Evolutionary conservation across 371 early-diverging fungal species (phyloP), one percentile per base, ranked within the genome.

Genomic region (Entomophthora muscae): DNA sequence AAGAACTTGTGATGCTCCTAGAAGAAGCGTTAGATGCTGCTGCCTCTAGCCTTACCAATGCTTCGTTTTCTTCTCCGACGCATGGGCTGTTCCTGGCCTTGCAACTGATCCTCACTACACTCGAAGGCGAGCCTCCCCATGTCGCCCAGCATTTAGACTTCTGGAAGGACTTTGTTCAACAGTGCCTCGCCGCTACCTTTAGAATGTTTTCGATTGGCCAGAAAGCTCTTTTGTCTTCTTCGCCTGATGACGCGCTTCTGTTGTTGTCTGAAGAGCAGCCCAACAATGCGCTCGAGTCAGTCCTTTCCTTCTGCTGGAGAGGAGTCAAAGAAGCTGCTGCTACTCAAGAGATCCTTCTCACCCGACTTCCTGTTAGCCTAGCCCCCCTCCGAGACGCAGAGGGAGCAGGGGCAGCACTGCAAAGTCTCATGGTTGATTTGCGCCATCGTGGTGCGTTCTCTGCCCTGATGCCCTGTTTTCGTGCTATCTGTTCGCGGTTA

Each of bases 251-350:
- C 1, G 57, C 10, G 2, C 3, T 3, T 12, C 28, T 27, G 1
- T 10, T 30, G 24, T 2, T 27, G 13, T 13, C 29, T 3, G 57
- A 17, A 30, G 29, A 26, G 10, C 57, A 28, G 17, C 57, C 57
- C 10, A 17, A 30, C 24, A 2, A 5, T 30, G 28, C 24, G 27
- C 24, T 29, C 57, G 28, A 57, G 17, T 77, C 90, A 23, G 84
- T 93, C 51, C 69, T 93, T 61, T 89, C 88, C 64, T 89, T 84
- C 67, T 92, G 94, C 70, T 95, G 93, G 88, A 79, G 94, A 63
- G 90, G 90, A 13, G 81, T 95, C 61, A 94, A 93, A 68, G 91
- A 91, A 68, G 88, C 90, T 12, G 80, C 83, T 24, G 52, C 42
- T 2, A 22, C 52, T 1, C 42, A 51, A 10, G 61, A 52, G 24